These are phyloP conservation scores for Suillus lakei DNA, from an alignment of 768 basidiomycete genomes.

Conservation along the genomic window DNA sequence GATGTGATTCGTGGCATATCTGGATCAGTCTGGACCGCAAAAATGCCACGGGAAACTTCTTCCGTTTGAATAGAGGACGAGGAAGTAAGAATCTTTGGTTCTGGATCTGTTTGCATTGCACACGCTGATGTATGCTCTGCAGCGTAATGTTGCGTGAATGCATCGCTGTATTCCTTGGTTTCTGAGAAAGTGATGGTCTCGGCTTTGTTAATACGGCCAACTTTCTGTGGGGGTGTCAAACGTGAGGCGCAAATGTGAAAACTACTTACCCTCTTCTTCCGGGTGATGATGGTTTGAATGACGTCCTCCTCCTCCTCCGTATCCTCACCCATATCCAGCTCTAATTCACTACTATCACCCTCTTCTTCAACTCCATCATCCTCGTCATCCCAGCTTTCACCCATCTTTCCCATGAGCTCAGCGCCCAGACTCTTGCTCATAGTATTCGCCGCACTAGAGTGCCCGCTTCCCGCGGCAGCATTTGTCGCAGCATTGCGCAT, in stretches of 20 bases:
- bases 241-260: slow-evolving; percentile 13
- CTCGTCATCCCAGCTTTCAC: slow-evolving; percentile 45
- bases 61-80: slow-evolving; percentile 67
- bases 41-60: slow-evolving; percentile 21
- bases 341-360: slow-evolving; percentile 34
- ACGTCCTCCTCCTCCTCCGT: slow-evolving; percentile 70
- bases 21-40: slow-evolving; percentile 45
- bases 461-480: slow-evolving; percentile 45
- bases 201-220: slow-evolving; percentile 58
- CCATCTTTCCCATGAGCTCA: slow-evolving; percentile 71
- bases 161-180: slow-evolving; percentile 77
- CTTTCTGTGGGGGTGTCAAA: slow-evolving; percentile 52
- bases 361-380: slow-evolving; percentile 46
- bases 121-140: slow-evolving; percentile 51
- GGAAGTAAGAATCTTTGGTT: slow-evolving; percentile 49
- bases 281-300: slow-evolving; percentile 87
- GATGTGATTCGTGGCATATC: slow-evolving; percentile 39
- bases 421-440: slow-evolving; percentile 78
- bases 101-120: slow-evolving; percentile 66
- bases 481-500: slow-evolving; percentile 59
- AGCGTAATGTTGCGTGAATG: slow-evolving; percentile 70
- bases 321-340: slow-evolving; percentile 51
- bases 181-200: slow-evolving; percentile 58
- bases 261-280: slow-evolving; percentile 70
- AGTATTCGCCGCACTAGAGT: slow-evolving; percentile 55